Conservation (phyloP, 306 rosid genomes). For the Arachis stenosperma region DNA sequence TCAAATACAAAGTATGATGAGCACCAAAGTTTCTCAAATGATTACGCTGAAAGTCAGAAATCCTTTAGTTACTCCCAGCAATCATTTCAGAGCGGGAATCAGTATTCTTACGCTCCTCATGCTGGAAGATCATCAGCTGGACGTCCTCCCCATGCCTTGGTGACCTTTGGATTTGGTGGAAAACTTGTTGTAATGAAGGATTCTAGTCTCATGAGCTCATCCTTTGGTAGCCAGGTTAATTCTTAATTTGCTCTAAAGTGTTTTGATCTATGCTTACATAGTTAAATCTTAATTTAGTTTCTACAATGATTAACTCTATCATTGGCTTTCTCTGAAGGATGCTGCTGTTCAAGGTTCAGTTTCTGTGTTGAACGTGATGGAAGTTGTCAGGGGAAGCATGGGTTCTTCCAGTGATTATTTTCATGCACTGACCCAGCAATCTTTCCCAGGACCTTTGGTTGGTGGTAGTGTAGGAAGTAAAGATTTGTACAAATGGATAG, state of each 20-base stretch:
- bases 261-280: slow-evolving; percentile 29
- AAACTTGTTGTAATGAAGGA: slow-evolving; percentile 85
- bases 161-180: slow-evolving; percentile 94
- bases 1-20: slow-evolving; percentile 47
- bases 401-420: slow-evolving; percentile 63
- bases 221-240: slow-evolving; percentile 76
- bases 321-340: slow-evolving; percentile 63
- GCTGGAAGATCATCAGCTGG: slow-evolving; percentile 79
- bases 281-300: slow-evolving; percentile 18
- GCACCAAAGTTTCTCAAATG: slow-evolving; percentile 50
- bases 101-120: slow-evolving; percentile 59
- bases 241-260: slow-evolving; percentile 36
- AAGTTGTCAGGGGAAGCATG: slow-evolving; percentile 60
- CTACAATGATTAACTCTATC: slow-evolving; percentile 41
- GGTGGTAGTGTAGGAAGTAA: slow-evolving; percentile 90
- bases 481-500: slow-evolving; percentile 87
- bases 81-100: slow-evolving; percentile 58
- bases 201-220: slow-evolving; percentile 51
- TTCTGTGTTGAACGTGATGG: slow-evolving; percentile 76
- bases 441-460: slow-evolving; percentile 96
- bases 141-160: slow-evolving; percentile 90
- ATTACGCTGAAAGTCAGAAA: slow-evolving; percentile 56
- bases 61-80: slow-evolving; percentile 54
- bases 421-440: slow-evolving; percentile 74
- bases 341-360: slow-evolving; percentile 60